A percentile compares a stretch with the other conserved stretches of the same genome.
Evolutionary conservation across 2,329 filamentous ascomycete genomes (phyloP).

Genomic region (Rutstroemia sp.): DNA sequence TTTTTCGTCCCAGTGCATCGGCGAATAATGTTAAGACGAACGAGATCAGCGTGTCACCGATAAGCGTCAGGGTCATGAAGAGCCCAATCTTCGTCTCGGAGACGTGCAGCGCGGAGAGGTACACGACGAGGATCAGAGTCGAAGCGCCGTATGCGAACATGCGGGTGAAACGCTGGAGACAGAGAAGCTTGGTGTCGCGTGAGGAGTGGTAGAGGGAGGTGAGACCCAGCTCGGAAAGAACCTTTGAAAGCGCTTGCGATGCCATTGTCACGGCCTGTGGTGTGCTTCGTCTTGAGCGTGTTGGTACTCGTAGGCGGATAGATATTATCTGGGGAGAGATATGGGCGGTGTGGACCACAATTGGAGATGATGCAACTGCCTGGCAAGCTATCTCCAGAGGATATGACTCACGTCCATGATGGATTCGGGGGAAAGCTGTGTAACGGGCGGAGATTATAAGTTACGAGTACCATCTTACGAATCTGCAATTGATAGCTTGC

Average conservation of each 20-base stretch:
- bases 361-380: too few relatives aligned
- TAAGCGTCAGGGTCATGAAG: conserved; percentile 59
- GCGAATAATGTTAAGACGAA: conserved; percentile 51
- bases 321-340: too few relatives aligned
- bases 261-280: conserved; percentile 15
- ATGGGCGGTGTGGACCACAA: too few relatives aligned
- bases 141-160: conserved; percentile 56
- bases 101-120: conserved; percentile 43
- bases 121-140: conserved; percentile 50
- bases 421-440: too few relatives aligned
- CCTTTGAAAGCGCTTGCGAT: conserved; percentile 10
- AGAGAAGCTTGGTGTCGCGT: conserved; percentile 49
- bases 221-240: conserved; percentile 38
- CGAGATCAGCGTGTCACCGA: conserved; percentile 52
- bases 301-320: background rate
- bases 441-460: too few relatives aligned
- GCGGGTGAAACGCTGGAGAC: conserved; percentile 51
- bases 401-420: too few relatives aligned
- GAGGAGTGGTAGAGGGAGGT: conserved; percentile 35
- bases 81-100: conserved; percentile 48
- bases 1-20: conserved; percentile 47
- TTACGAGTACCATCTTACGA: too few relatives aligned
- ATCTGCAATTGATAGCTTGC: too few relatives aligned
- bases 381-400: too few relatives aligned
- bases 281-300: background rate